Evolutionary conservation across 2,329 filamentous ascomycete genomes (phyloP), one percentile per base, ranked within the genome.

Genomic region (Colletotrichum sp.): DNA sequence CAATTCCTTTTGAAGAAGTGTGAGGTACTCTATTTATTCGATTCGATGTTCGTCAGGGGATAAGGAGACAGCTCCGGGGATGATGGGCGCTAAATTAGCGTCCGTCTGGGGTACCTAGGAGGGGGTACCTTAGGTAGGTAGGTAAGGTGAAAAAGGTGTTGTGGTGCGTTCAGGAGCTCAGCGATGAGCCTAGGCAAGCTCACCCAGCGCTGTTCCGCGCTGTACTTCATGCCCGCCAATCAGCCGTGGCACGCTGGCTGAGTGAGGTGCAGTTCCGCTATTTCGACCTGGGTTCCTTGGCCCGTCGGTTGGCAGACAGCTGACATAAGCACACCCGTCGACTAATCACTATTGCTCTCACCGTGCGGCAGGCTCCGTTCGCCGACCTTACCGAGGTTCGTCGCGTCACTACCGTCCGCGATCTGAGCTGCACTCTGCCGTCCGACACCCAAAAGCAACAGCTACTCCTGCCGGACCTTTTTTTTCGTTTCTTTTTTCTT

Each of bases 371-470:
- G 32, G 52, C 63, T 67, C 72, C 62, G 72, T 39, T 57, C 69
- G 66, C 55, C 55, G 39, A 30, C 18, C 63, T 75, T 75, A 36
- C 74, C 74, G 70, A 76, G 74, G 74, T 73, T 36, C 70, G 71
- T 69, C 63, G 73, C 69, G 69, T 62, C 34, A 55, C 34, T 28
- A 18, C 57, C 52, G 55, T 64, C 57, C 34, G 39, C 62, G 24
- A 72, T 44, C 55, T 71, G 63, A 64, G 63, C 57, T 72, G 69
- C 32, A 44, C 70, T 28, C 59, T 55, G 15, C 73, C 55, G 63
- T 64, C 60, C 60, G 15, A 32, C 24, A 26, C n/a, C 71, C 62
- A 52, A 71, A 72, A 68, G 24, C 59, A 30, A n/a, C 28, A 8
- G 39, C 59, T 28, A 30, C 39, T 60, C 49, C 59, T 28, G 36